These are phyloP conservation scores for Tylopilus vinaceipallidus DNA, from an alignment of 768 basidiomycete genomes.

Conservation along the genomic window DNA sequence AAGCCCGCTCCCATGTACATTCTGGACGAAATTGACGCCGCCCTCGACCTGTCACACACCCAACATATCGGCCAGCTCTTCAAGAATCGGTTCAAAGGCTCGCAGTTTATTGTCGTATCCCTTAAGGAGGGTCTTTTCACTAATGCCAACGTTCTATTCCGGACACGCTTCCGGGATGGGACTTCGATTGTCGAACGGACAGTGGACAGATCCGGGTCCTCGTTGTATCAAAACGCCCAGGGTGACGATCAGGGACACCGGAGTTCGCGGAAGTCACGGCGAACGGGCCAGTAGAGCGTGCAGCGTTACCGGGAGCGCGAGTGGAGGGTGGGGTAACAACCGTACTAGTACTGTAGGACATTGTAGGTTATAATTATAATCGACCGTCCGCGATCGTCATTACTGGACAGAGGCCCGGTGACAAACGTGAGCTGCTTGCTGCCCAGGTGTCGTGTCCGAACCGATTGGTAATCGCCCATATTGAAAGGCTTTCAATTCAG, in stretches of 20 bases:
- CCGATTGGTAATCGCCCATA: too few species aligned
- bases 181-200: slow-evolving; percentile 88
- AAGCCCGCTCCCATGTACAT: slow-evolving; percentile 99
- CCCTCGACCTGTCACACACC: slow-evolving; percentile 92
- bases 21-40: slow-evolving; percentile 97
- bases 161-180: slow-evolving; percentile 90
- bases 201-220: slow-evolving; percentile 58
- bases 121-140: slow-evolving; percentile 97
- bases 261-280: slow-evolving; percentile 22
- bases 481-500: too few species aligned
- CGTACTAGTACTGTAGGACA: slow-evolving; percentile 15
- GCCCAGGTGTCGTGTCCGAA: too few species aligned
- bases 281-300: slow-evolving; percentile 7
- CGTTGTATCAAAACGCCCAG: slow-evolving; percentile 32
- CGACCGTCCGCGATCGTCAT: too few species aligned
- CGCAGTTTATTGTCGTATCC: slow-evolving; percentile 97
- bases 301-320: neutral
- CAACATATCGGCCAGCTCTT: slow-evolving; percentile 99
- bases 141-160: slow-evolving; percentile 95
- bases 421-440: too few species aligned
- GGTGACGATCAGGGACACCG: slow-evolving; percentile 6
- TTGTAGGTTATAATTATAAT: slow-evolving; percentile 10
- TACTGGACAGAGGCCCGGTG: too few species aligned
- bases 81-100: slow-evolving; percentile 94
- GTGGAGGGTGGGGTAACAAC: neutral